Evolutionary conservation across 2,329 filamentous ascomycete species (phyloP).

Genomic region (Beauveria bassiana): DNA sequence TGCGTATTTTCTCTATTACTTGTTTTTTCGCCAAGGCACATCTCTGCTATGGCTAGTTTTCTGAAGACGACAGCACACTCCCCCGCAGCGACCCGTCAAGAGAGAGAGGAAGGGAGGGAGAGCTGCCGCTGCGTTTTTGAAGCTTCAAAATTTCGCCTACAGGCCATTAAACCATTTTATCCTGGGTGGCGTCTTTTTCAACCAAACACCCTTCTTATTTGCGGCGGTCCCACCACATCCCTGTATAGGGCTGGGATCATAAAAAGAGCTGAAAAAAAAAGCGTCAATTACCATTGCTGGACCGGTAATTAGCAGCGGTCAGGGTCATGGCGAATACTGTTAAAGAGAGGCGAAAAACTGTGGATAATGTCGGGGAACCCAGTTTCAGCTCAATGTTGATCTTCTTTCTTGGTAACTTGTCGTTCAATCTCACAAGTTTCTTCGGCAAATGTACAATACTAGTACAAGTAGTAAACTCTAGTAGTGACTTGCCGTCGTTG

Average conservation of each 20-base stretch:
- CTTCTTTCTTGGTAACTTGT: not conserved
- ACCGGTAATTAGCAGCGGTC: not conserved
- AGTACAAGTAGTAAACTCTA: not conserved
- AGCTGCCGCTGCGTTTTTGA: too few species aligned
- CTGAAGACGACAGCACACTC: too few species aligned
- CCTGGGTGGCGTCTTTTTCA: too few species aligned
- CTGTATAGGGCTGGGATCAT: not conserved
- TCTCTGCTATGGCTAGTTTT: too few species aligned
- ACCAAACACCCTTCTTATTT: too few species aligned
- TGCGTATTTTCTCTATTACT: not conserved
- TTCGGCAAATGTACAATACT: not conserved
- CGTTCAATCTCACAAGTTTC: not conserved
- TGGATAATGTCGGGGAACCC: not conserved
- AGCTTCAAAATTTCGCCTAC: too few species aligned
- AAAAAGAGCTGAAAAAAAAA: too few species aligned
- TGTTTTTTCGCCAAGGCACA: not conserved
- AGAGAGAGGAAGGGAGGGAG: not conserved
- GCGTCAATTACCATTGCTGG: not conserved
- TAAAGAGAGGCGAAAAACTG: not conserved
- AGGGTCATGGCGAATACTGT: not conserved
- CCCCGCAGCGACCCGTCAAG: not conserved
- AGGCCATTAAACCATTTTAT: too few species aligned
- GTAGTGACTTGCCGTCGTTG: not conserved
- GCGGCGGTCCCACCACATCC: not conserved
- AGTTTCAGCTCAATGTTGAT: conserved; percentile 5